A percentile compares a stretch with the other conserved stretches of the same genome.
Evolutionary conservation across 2,329 filamentous ascomycete species (phyloP).

Genomic region (Aspergillus fijiensis): DNA sequence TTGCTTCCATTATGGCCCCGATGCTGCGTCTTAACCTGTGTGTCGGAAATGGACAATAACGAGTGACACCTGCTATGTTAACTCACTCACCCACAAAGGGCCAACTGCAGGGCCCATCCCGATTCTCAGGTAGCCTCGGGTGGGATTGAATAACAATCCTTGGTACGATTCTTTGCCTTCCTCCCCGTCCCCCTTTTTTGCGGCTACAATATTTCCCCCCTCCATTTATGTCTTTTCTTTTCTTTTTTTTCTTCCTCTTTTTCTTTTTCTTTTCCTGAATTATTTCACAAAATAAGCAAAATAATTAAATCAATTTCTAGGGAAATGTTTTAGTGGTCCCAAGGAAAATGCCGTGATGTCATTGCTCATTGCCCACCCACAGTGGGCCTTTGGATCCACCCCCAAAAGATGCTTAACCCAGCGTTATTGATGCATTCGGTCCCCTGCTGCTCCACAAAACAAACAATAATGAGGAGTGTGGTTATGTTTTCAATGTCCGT

Average conservation of each 20-base stretch:
- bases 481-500: background rate
- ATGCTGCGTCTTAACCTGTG: background rate
- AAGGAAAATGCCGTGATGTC: conserved; percentile 11
- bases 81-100: too few relatives aligned
- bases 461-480: conserved; percentile 10
- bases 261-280: background rate
- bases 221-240: background rate
- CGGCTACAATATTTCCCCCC: too few relatives aligned
- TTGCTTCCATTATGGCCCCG: background rate
- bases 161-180: background rate
- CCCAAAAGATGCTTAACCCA: conserved; percentile 33
- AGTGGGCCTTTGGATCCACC: conserved; percentile 20
- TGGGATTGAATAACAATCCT: background rate
- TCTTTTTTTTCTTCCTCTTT: background rate
- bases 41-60: background rate
- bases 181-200: background rate
- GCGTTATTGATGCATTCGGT: conserved; percentile 33
- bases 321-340: background rate
- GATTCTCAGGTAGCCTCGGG: background rate
- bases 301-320: background rate
- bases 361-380: conserved; percentile 12
- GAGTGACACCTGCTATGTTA: background rate
- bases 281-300: background rate
- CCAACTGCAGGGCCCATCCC: background rate
- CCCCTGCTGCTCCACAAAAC: conserved; percentile 21